phyloP scores from a whole-genome alignment of 1,284 basidiomycete species.

The Ustilago cynodontis region DNA sequence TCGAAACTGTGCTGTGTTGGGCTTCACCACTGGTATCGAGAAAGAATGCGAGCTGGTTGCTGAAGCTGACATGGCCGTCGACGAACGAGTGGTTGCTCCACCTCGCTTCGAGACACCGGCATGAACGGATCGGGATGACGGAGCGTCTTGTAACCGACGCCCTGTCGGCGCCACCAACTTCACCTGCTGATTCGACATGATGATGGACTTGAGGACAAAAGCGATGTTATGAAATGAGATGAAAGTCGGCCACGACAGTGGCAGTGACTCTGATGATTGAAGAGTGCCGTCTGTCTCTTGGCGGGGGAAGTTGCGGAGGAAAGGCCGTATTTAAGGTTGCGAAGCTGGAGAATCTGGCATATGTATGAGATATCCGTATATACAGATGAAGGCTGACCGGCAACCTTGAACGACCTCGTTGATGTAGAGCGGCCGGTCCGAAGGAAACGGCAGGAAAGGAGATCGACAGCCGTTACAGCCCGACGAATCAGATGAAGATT shows the following conservation, averaged over 20 bases:
- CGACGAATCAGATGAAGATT: slow-evolving; percentile 11
- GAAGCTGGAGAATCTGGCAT: neutral
- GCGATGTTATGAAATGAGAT: neutral
- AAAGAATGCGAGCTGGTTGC: neutral
- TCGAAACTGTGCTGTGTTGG: slow-evolving; percentile 22
- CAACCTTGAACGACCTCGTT: neutral
- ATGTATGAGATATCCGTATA: neutral
- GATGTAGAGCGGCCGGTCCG: neutral
- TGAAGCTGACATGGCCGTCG: slow-evolving; percentile 1
- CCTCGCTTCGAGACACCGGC: neutral
- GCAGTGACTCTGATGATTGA: neutral
- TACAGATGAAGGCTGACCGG: slow-evolving; percentile 1
- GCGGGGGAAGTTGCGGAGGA: neutral
- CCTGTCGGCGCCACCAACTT: neutral
- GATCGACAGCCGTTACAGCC: neutral
- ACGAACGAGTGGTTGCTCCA: neutral
- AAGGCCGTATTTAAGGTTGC: slow-evolving; percentile 5
- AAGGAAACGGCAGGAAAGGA: neutral
- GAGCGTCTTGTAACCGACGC: neutral
- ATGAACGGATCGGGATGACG: slow-evolving; percentile 13
- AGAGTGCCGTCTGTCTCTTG: neutral
- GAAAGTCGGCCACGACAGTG: neutral
- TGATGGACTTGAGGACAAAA: neutral
- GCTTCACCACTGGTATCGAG: slow-evolving; percentile 13
- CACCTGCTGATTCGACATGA: slow-evolving; percentile 7